These are phyloP conservation scores for Chaetomiaceae sp. DNA, from an alignment of 2,329 filamentous ascomycete species.

Conservation along the genomic window DNA sequence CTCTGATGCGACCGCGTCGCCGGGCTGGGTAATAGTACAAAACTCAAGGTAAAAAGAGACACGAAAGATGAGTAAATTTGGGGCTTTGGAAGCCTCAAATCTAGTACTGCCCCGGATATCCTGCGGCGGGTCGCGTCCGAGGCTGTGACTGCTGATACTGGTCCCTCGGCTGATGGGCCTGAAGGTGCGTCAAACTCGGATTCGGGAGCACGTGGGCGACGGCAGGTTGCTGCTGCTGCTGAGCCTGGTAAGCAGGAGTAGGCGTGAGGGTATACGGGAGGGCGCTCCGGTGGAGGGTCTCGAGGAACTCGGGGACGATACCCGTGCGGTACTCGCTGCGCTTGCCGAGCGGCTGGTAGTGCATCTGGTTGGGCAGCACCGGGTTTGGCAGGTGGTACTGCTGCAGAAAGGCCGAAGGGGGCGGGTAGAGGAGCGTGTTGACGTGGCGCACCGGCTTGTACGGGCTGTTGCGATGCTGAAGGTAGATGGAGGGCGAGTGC, in stretches of 20 bases:
- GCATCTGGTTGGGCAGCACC: conserved; percentile 65
- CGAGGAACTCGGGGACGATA: conserved; percentile 58
- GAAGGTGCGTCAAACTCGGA: background rate
- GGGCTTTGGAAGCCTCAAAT: no score
- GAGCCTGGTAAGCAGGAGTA: background rate
- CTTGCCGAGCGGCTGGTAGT: conserved; percentile 72
- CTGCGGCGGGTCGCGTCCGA: background rate
- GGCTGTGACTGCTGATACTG: background rate
- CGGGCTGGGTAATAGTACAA: conserved; percentile 2
- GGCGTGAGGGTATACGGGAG: background rate
- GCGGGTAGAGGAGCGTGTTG: conserved; percentile 84
- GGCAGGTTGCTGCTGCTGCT: background rate
- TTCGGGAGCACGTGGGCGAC: conserved; percentile 9
- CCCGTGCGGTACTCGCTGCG: conserved; percentile 62
- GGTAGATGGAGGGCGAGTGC: conserved; percentile 79
- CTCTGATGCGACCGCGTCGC: no score
- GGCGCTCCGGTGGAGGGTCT: conserved; percentile 1
- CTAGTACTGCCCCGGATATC: conserved; percentile 10
- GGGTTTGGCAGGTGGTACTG: conserved; percentile 53
- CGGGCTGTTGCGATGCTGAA: conserved; percentile 83
- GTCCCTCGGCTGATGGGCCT: background rate
- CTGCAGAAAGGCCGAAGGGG: conserved; percentile 72
- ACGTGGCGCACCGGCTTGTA: conserved; percentile 88
- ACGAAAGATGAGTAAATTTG: no score
- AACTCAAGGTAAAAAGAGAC: background rate